These are phyloP conservation scores for Gracilaria gracilis DNA, from an alignment of 23 red algal species.

Conservation along the genomic window DNA sequence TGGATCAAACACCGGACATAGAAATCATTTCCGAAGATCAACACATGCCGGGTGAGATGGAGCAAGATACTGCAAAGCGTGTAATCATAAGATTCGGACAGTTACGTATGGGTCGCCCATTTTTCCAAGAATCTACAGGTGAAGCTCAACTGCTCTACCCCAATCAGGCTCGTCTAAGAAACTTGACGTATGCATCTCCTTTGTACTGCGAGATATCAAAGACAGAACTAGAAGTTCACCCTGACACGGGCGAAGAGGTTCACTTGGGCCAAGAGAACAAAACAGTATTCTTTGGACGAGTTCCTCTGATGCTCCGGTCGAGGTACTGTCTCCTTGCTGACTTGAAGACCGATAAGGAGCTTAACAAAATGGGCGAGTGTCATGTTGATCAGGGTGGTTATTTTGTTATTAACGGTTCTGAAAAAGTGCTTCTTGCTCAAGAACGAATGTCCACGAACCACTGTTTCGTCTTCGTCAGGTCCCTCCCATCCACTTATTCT, in stretches of 20 bases:
- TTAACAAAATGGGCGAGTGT: conserved; percentile 95
- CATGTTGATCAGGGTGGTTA: conserved; percentile 98
- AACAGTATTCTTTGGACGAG: conserved; percentile 76
- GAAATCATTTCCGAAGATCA: conserved; percentile 90
- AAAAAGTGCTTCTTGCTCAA: conserved; percentile 98
- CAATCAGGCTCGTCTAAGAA: conserved; percentile 93
- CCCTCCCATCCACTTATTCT: conserved; percentile 71
- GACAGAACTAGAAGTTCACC: conserved; percentile 46
- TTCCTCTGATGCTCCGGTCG: conserved; percentile 96
- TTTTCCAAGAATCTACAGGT: conserved; percentile 90
- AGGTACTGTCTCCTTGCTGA: conserved; percentile 82
- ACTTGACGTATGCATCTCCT: conserved; percentile 90
- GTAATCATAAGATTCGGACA: conserved; percentile 94
- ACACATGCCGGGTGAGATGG: conserved; percentile 84
- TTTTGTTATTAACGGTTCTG: conserved; percentile 98
- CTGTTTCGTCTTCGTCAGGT: conserved; percentile 90
- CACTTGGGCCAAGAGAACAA: conserved; percentile 44
- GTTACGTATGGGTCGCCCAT: conserved; percentile 81
- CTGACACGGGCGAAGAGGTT: conserved; percentile 64
- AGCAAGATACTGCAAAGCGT: conserved; percentile 65
- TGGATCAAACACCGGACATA: conserved; percentile 91
- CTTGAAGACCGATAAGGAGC: conserved; percentile 63
- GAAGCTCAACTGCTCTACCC: conserved; percentile 87
- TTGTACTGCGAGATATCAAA: conserved; percentile 91
- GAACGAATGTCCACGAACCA: conserved; percentile 96